These are phyloP conservation scores for Teunomyces kruisii DNA, from an alignment of 805 yeast genomes.

Conservation along the genomic window DNA sequence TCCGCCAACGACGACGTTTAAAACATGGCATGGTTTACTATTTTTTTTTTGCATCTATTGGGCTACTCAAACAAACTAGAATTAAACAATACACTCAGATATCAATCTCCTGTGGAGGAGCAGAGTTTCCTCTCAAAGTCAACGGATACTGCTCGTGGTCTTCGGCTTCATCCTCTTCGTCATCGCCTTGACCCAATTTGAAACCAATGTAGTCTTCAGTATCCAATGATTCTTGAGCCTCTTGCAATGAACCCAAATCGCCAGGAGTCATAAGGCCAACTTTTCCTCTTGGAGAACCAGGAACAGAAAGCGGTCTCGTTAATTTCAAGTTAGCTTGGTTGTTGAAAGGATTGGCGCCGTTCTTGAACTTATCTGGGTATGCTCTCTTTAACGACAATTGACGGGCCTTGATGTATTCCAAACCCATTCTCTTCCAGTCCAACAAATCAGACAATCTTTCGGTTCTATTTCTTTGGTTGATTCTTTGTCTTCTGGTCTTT, in stretches of 20 bases:
- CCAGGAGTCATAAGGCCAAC: constrained; percentile 93
- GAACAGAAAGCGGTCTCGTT: constrained; percentile 92
- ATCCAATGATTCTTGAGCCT: constrained; percentile 66
- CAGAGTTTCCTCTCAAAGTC: constrained; percentile 51
- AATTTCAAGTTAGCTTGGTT: constrained; percentile 59
- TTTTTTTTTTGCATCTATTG: neutral
- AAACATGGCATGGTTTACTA: no score
- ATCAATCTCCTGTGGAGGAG: constrained; percentile 32
- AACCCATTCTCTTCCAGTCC: constrained; percentile 98
- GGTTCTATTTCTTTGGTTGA: constrained; percentile 95
- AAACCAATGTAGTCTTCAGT: constrained; percentile 77
- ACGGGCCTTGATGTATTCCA: constrained; percentile 93
- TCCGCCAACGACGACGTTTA: no score
- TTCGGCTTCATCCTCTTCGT: constrained; percentile 43
- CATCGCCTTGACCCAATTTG: constrained; percentile 43
- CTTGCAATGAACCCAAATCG: constrained; percentile 94
- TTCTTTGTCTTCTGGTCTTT: constrained; percentile 94
- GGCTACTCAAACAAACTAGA: constrained; percentile 2
- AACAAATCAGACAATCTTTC: constrained; percentile 89
- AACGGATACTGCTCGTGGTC: constrained; percentile 42
- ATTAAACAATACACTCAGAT: neutral
- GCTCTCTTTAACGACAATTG: constrained; percentile 90
- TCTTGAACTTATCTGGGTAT: constrained; percentile 78
- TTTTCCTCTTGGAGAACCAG: constrained; percentile 88
- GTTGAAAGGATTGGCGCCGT: constrained; percentile 47